phyloP scores from a whole-genome alignment of 768 basidiomycete genomes.

The Kwoniella sp. region DNA sequence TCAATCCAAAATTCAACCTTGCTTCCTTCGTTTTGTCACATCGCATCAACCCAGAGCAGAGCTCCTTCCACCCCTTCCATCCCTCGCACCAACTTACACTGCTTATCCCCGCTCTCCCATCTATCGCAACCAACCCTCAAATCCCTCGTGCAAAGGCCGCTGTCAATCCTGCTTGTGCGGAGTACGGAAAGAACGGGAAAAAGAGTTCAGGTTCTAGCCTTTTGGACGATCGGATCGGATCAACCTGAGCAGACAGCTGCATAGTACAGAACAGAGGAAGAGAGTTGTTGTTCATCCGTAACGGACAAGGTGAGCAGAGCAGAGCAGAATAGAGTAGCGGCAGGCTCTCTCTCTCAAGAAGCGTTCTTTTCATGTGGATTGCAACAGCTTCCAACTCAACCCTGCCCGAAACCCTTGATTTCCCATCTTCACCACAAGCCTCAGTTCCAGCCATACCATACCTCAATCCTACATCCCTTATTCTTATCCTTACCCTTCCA shows the following conservation, averaged over 20 bases:
- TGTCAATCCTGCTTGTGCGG: no score
- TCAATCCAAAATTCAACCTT: conserved; percentile 14
- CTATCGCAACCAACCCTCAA: background rate
- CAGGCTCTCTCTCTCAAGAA: no score
- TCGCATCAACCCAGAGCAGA: conserved; percentile 10
- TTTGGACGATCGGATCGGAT: background rate
- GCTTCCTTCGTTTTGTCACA: conserved; percentile 20
- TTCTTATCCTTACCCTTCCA: background rate
- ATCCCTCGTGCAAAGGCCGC: no score
- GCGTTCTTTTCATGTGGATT: background rate
- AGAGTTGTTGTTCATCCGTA: background rate
- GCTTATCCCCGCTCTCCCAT: background rate
- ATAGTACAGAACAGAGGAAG: no score
- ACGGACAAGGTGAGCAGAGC: background rate
- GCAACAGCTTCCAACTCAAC: background rate
- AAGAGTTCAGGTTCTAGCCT: background rate
- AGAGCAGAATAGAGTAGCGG: no score
- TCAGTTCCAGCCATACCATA: conserved; percentile 1
- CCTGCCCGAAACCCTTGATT: conserved; percentile 9
- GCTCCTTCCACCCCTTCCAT: no score
- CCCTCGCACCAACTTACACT: no score
- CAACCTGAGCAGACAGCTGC: background rate
- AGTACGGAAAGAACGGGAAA: conserved; percentile 1
- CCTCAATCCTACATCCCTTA: background rate
- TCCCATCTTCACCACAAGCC: conserved; percentile 5